These are phyloP conservation scores for Stylonectria norvegica DNA, from an alignment of 2,329 filamentous ascomycete genomes.

Conservation along the genomic window DNA sequence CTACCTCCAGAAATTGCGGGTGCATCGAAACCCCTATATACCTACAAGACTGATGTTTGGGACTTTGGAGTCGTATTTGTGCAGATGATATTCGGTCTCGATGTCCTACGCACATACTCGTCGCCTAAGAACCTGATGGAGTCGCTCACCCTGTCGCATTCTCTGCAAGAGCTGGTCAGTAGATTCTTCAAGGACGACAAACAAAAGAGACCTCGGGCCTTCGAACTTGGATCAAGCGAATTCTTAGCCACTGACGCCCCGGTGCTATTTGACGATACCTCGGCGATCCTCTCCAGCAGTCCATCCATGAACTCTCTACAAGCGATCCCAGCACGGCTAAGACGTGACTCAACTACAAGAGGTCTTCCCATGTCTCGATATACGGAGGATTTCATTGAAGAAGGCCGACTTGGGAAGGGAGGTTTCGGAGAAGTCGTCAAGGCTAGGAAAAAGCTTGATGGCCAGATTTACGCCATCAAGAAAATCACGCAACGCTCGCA, in stretches of 20 bases:
- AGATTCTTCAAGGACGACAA: slow-evolving; percentile 83
- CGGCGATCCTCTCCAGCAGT: slow-evolving; percentile 38
- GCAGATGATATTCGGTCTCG: slow-evolving; percentile 89
- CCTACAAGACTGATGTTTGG: slow-evolving; percentile 88
- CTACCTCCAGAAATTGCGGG: slow-evolving; percentile 71
- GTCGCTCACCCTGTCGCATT: slow-evolving; percentile 66
- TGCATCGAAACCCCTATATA: slow-evolving; percentile 59
- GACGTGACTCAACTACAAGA: slow-evolving; percentile 60
- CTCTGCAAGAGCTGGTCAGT: slow-evolving; percentile 74
- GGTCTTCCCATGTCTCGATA: slow-evolving; percentile 66
- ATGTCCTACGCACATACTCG: slow-evolving; percentile 71
- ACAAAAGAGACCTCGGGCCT: slow-evolving; percentile 80
- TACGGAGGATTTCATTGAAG: slow-evolving; percentile 83
- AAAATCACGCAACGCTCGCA: slow-evolving; percentile 85
- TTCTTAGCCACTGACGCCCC: slow-evolving; percentile 64
- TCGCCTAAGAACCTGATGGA: slow-evolving; percentile 74
- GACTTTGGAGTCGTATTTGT: slow-evolving; percentile 87
- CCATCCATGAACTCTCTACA: slow-evolving; percentile 42
- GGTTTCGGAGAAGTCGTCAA: slow-evolving; percentile 97
- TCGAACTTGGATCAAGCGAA: slow-evolving; percentile 64
- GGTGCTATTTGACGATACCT: slow-evolving; percentile 48
- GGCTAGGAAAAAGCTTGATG: slow-evolving; percentile 89
- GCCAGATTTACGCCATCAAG: slow-evolving; percentile 92
- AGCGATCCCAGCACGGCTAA: slow-evolving; percentile 46
- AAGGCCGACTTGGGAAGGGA: slow-evolving; percentile 83